Evolutionary conservation across 352 stramenopile species (phyloP), one percentile per base, ranked within the genome.

Genomic region (Phytophthora cactorum): DNA sequence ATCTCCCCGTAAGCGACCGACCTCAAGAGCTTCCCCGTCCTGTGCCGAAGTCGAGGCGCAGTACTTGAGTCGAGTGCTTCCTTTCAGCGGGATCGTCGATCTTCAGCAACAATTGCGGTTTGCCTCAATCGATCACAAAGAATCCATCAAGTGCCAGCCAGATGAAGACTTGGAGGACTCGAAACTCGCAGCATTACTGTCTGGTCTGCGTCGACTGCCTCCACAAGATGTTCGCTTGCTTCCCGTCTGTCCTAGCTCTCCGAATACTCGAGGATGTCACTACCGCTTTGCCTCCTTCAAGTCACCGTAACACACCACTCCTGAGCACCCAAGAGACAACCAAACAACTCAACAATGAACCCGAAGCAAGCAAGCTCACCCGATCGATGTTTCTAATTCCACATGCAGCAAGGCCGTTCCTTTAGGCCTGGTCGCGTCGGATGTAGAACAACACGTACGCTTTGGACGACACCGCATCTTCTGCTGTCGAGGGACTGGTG

Each of bases 391-490:
- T 72, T 74, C 44, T 68, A 72, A 41, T 59, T 60, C 41, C 57
- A 52, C 17, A 22, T 22, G 17, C 17, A 22, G 17, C 17, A 22
- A 22, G 39, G 58, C 25, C 34, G 27, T 34, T 59, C 32, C 58
- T 53, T 66, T 77, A 78, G 38, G 36, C 58, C 49, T 75, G 43
- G 17, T 80, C 78, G 34, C 79, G 74, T 31, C 82, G 82, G n/a
- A 88, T 70, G 66, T 90, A 90, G 36, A 90, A 90, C 10, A 90
- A 77, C 45, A 97, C 88, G 64, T 97, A 97, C 39, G 88, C 88
- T 34, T 84, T 82, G 31, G 84, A 51, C 22, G 88, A 92, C 25
- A 95, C 74, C 4, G 82, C 86, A 25, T 74, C 63, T 15, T 90
- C 63, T 4, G 88, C 63, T 15, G 64, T 78, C 17, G 86, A 85